A percentile compares a stretch with the other conserved stretches of the same genome.
Conservation (phyloP, 805 yeast genomes). For the Zygoascus biomembranicola region DNA sequence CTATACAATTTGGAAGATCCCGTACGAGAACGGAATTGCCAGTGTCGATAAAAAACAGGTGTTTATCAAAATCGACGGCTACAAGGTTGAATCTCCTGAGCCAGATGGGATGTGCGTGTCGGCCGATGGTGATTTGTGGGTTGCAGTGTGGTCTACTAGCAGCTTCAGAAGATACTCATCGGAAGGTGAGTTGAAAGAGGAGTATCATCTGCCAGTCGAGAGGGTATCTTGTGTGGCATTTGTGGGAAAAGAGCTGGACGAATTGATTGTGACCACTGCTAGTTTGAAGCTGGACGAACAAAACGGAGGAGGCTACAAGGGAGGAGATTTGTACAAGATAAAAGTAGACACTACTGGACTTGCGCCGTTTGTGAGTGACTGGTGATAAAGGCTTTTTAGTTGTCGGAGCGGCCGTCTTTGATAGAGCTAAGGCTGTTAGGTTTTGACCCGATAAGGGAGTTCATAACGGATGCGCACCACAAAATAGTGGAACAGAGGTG, state of each 20-base stretch:
- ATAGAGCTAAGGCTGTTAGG: too few relatives aligned
- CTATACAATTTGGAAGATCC: conserved; percentile 40
- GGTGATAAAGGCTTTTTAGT: too few relatives aligned
- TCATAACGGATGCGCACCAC: too few relatives aligned
- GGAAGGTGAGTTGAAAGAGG: conserved; percentile 43
- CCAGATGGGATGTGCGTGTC: conserved; percentile 79
- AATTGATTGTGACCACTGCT: conserved; percentile 63
- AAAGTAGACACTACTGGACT: not conserved
- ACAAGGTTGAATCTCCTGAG: conserved; percentile 29
- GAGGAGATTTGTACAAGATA: conserved; percentile 20
- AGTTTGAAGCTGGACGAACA: conserved; percentile 40
- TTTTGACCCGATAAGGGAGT: too few relatives aligned
- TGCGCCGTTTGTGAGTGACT: not conserved
- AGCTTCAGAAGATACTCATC: conserved; percentile 46
- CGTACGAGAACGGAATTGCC: conserved; percentile 33
- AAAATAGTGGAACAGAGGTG: too few relatives aligned
- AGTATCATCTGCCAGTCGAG: conserved; percentile 48
- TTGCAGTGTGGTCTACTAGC: conserved; percentile 59
- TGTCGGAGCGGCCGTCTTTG: too few relatives aligned
- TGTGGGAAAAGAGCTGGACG: conserved; percentile 52
- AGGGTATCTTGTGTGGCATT: conserved; percentile 60
- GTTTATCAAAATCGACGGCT: conserved; percentile 28
- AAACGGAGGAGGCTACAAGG: conserved; percentile 21
- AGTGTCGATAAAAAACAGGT: conserved; percentile 30
- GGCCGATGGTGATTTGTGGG: conserved; percentile 43